Base-by-base conservation (phyloP, 2,329 filamentous ascomycete species). In the Exophiala calicioides region DNA sequence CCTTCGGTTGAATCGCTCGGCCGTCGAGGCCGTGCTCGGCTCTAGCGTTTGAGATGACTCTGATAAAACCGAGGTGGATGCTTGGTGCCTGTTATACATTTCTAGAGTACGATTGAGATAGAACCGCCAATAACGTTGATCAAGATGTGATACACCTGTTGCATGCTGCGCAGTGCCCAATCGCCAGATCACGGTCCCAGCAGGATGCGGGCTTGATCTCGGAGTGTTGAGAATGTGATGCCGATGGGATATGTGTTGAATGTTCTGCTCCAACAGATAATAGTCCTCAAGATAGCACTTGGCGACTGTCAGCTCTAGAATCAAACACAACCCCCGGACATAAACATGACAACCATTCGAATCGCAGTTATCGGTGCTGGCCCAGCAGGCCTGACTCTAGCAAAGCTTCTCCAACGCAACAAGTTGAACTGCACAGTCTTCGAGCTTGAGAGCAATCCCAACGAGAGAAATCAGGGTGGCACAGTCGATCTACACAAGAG, bases 401-500 rank as follows among this genome's bases (percentile, higher is more conserved):
- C 75, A 30, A 71, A 74, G 15, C 69, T 82, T 26, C 70, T 82
- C 5, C 66, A 74, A 38, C 60, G 68, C n/a, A 65, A 72, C 46
- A 62, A 65, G 36, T 66, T 78, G 37, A 60, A 73, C 3, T 70
- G 71, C 49, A 74, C 68, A 5, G 62, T 82, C 19, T 82, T 74
- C 55, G 74, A 81, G 61, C 65, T 68, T 34, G 57, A 62, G 18
- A 52, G 44, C 15, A 66, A 68, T 3, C 67, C 69, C n/a, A 56
- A 72, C 49, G 70, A 70, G 43, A 68, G 74, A 31, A 4, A 46
- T 20, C 74, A 79, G 57, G 78, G 78, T 23, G 78, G 78, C 6
- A 74, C 66, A 3, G 69, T 82, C 2, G 78, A 81, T 55, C 62
- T 82, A 6, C 78, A 82, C 52, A 71, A 70, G 0, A 53, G 64